Evolutionary conservation across 2,329 filamentous ascomycete species (phyloP).

Genomic region (Corinectria fuckeliana): DNA sequence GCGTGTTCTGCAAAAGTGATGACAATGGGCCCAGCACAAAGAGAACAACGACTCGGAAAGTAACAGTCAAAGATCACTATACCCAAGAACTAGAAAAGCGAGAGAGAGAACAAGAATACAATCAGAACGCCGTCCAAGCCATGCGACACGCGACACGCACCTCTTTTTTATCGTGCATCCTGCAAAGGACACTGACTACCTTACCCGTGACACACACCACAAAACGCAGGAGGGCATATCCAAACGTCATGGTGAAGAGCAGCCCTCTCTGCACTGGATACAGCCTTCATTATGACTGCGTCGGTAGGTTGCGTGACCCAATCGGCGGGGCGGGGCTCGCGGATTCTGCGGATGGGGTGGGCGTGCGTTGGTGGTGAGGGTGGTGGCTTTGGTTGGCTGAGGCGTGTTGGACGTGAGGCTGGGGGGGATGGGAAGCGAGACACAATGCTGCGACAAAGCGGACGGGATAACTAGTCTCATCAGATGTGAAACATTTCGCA

Average conservation of each 20-base stretch:
- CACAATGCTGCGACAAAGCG: background rate
- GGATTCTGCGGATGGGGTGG: background rate
- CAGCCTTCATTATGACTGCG: background rate
- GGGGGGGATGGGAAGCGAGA: background rate
- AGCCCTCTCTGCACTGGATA: background rate
- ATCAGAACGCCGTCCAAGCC: background rate
- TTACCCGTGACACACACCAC: constrained; percentile 14
- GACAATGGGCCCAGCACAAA: too few species aligned
- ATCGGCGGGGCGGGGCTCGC: constrained; percentile 10
- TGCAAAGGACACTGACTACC: background rate
- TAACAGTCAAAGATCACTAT: background rate
- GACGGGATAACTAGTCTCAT: constrained; percentile 2
- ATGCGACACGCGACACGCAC: background rate
- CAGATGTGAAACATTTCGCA: background rate
- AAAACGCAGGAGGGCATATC: background rate
- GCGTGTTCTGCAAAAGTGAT: too few species aligned
- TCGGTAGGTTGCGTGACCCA: constrained; percentile 11
- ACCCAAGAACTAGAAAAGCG: background rate
- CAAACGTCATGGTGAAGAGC: background rate
- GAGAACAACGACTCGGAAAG: background rate
- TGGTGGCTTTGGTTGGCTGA: constrained; percentile 15
- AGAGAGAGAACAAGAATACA: background rate
- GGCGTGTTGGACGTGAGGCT: background rate
- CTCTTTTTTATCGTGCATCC: constrained; percentile 13
- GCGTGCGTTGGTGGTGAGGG: background rate